phyloP scores from a whole-genome alignment of 106 monocot species.

The Phalaenopsis equestris region DNA sequence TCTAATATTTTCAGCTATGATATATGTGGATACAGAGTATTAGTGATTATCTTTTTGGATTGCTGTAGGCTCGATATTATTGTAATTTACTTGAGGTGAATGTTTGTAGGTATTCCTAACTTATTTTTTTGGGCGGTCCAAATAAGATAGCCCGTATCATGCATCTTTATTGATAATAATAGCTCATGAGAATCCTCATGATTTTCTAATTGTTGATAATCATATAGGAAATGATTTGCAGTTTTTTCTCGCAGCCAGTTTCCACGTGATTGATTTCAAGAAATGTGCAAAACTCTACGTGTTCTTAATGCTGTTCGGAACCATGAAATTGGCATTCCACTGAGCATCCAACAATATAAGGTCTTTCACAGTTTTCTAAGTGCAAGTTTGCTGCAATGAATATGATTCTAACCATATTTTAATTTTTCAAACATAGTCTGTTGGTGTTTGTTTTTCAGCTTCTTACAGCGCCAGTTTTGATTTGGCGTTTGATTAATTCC shows the following conservation, averaged over 20 bases:
- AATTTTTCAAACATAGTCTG: background rate
- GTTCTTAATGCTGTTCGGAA: slow-evolving; percentile 89
- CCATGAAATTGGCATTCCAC: slow-evolving; percentile 84
- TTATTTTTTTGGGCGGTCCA: background rate
- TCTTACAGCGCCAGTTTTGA: slow-evolving; percentile 83
- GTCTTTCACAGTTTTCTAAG: slow-evolving; percentile 18
- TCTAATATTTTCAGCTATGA: background rate
- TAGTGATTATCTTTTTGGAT: background rate
- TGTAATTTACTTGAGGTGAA: background rate
- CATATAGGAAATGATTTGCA: slow-evolving; percentile 49
- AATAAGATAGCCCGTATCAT: background rate
- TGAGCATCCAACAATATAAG: slow-evolving; percentile 95
- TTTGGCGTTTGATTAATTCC: slow-evolving; percentile 80
- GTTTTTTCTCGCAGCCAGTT: slow-evolving; percentile 86
- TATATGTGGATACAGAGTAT: background rate
- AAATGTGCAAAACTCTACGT: slow-evolving; percentile 88
- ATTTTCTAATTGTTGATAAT: slow-evolving; percentile 19
- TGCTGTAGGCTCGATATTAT: background rate
- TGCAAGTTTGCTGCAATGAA: background rate
- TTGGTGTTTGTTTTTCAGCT: slow-evolving; percentile 41
- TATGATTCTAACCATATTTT: slow-evolving; percentile 12
- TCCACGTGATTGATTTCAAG: slow-evolving; percentile 82
- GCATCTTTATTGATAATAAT: background rate
- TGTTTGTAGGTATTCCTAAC: background rate
- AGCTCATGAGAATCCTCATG: background rate